These are phyloP conservation scores for Lentinula sp. DNA, from an alignment of 768 basidiomycete species.

Conservation along the genomic window DNA sequence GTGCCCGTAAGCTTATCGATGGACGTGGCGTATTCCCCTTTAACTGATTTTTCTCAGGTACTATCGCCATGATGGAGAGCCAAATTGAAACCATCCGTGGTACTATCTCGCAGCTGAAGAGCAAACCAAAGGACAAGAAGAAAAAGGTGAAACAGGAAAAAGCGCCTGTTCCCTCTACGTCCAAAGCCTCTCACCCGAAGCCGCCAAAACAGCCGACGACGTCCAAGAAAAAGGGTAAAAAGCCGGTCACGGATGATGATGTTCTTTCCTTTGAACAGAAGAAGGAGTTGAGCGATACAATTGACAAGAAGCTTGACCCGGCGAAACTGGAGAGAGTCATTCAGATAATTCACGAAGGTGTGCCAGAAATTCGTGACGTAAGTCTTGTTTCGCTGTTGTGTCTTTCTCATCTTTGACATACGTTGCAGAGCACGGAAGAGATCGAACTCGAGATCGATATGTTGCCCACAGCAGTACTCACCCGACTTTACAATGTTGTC, in stretches of 20 bases:
- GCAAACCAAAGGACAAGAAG: slow-evolving; percentile 59
- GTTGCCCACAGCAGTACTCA: slow-evolving; percentile 79
- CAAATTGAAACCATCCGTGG: slow-evolving; percentile 76
- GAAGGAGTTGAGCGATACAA: slow-evolving; percentile 96
- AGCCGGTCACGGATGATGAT: slow-evolving; percentile 69
- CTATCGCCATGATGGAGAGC: slow-evolving; percentile 72
- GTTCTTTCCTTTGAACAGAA: slow-evolving; percentile 93
- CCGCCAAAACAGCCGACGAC: slow-evolving; percentile 32
- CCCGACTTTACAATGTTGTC: slow-evolving; percentile 94
- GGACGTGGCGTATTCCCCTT: slow-evolving; percentile 8
- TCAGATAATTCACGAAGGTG: slow-evolving; percentile 90
- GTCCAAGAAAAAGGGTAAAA: slow-evolving; percentile 52
- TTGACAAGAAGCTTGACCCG: slow-evolving; percentile 71
- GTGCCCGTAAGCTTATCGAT: slow-evolving; percentile 47
- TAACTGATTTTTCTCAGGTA: slow-evolving; percentile 36
- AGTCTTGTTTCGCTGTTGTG: slow-evolving; percentile 24
- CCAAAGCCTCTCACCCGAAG: slow-evolving; percentile 49
- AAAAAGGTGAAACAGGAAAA: slow-evolving; percentile 61
- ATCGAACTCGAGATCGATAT: slow-evolving; percentile 98
- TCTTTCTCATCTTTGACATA: slow-evolving; percentile 10
- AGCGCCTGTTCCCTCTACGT: slow-evolving; percentile 53
- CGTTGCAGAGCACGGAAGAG: slow-evolving; percentile 82
- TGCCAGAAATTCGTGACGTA: slow-evolving; percentile 91
- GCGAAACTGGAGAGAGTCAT: slow-evolving; percentile 84
- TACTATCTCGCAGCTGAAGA: slow-evolving; percentile 61